Percentiles rank a stretch among this genome's conserved stretches.
These are phyloP conservation scores for Monosporascus sp. DNA, from an alignment of 2,329 filamentous ascomycete species.

Conservation along the genomic window DNA sequence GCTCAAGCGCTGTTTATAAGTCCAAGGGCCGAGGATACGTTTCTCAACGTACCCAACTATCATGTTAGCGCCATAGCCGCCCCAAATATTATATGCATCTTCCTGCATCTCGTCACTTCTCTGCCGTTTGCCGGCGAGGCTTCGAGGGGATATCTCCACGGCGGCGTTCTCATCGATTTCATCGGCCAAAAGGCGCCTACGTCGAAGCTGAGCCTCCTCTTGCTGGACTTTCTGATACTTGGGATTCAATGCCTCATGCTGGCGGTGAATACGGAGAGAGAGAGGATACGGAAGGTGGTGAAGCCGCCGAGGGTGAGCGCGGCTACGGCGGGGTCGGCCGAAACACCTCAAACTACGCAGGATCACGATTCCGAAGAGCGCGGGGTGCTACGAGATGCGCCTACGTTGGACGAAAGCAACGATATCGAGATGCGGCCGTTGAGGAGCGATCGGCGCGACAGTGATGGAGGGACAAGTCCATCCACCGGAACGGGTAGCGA, in stretches of 20 bases:
- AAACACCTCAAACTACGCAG: slow-evolving; percentile 27
- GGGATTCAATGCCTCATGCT: slow-evolving; percentile 59
- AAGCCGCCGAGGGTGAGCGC: slow-evolving; percentile 26
- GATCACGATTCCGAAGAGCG: slow-evolving; percentile 54
- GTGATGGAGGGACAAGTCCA: slow-evolving; percentile 23
- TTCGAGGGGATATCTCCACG: slow-evolving; percentile 60
- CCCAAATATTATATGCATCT: slow-evolving; percentile 55
- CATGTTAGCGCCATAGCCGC: slow-evolving; percentile 54
- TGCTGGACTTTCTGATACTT: slow-evolving; percentile 52
- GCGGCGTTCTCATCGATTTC: slow-evolving; percentile 63
- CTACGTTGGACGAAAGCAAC: slow-evolving; percentile 32
- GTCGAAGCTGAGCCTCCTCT: slow-evolving; percentile 49
- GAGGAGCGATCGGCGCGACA: slow-evolving; percentile 18
- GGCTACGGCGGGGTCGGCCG: slow-evolving; percentile 8
- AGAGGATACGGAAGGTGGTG: slow-evolving; percentile 47
- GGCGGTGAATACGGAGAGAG: slow-evolving; percentile 55
- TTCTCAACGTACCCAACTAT: slow-evolving; percentile 50
- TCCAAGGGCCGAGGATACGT: slow-evolving; percentile 53
- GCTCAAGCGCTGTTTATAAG: slow-evolving; percentile 61
- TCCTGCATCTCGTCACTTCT: slow-evolving; percentile 52
- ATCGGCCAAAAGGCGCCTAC: slow-evolving; percentile 60
- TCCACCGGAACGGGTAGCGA: slow-evolving; percentile 13
- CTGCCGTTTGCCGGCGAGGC: slow-evolving; percentile 54
- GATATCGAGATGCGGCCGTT: slow-evolving; percentile 42
- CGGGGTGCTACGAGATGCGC: slow-evolving; percentile 38